Conservation (phyloP, 306 rosid species). For the Dalbergia cochinchinensis region DNA sequence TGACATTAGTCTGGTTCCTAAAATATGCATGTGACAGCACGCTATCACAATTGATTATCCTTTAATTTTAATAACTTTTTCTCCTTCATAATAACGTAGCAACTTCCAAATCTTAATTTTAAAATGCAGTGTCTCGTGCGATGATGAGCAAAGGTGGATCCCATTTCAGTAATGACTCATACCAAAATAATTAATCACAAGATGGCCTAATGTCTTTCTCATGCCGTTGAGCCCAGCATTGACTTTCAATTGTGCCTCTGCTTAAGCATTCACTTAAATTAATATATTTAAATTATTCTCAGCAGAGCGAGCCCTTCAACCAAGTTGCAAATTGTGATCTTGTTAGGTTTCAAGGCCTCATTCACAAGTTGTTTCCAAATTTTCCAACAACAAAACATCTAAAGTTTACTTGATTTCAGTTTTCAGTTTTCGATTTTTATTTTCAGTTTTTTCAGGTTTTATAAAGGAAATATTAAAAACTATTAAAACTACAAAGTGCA, state of each 20-base stretch:
- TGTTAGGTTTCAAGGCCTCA: background rate
- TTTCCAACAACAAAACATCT: constrained; percentile 20
- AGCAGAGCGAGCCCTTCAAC: background rate
- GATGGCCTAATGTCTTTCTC: background rate
- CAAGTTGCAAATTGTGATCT: background rate
- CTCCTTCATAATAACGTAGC: background rate
- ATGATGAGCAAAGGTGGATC: background rate
- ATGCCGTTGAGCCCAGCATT: background rate
- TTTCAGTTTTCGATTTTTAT: too few relatives aligned
- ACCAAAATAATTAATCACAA: constrained; percentile 14
- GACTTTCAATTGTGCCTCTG: background rate
- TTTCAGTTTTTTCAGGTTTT: too few relatives aligned
- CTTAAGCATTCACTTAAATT: background rate
- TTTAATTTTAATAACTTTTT: background rate
- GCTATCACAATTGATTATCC: too few relatives aligned
- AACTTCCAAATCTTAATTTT: background rate
- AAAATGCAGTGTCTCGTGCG: background rate
- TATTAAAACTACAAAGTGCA: too few relatives aligned
- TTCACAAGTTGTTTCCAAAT: background rate
- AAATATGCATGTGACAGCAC: too few relatives aligned
- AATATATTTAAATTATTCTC: background rate
- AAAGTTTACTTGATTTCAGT: too few relatives aligned
- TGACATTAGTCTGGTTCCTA: too few relatives aligned
- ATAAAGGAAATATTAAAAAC: too few relatives aligned
- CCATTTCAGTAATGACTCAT: background rate